phyloP scores from a whole-genome alignment of 2,329 filamentous ascomycete genomes.

The Xylaria sp. region DNA sequence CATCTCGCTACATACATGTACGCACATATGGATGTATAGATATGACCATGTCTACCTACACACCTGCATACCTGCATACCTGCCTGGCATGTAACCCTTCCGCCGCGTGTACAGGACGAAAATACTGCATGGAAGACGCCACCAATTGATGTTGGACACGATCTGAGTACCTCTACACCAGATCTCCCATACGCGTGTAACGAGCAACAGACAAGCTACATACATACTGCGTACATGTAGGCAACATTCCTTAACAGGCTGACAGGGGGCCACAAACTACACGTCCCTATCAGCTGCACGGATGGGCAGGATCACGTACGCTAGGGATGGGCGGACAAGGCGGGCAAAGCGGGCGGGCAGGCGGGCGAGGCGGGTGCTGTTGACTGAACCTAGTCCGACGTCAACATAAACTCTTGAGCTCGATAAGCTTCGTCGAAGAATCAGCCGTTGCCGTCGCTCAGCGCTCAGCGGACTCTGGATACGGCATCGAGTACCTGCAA shows the following conservation, averaged over 20 bases:
- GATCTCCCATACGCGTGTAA: background rate
- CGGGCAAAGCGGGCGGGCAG: too few species aligned
- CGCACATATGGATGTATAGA: too few species aligned
- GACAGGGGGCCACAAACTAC: background rate
- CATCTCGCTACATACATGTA: background rate
- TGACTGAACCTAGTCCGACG: background rate
- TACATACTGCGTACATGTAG: background rate
- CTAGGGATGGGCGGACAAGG: background rate
- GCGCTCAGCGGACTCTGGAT: background rate
- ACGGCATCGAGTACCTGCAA: constrained; percentile 1
- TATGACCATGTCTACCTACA: too few species aligned
- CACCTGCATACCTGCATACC: too few species aligned
- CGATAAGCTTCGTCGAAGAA: background rate
- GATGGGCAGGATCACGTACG: background rate
- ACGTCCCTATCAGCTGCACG: background rate
- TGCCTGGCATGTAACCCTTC: too few species aligned
- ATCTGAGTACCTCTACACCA: background rate
- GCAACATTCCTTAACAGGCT: background rate
- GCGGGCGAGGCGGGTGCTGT: too few species aligned
- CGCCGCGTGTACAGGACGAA: too few species aligned
- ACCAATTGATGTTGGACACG: background rate
- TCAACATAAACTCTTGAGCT: background rate
- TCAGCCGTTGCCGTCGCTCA: background rate
- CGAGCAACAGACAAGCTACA: background rate
- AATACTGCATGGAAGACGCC: background rate